Base-by-base conservation (phyloP, 306 rosid species). In the Cicer cuneatum region DNA sequence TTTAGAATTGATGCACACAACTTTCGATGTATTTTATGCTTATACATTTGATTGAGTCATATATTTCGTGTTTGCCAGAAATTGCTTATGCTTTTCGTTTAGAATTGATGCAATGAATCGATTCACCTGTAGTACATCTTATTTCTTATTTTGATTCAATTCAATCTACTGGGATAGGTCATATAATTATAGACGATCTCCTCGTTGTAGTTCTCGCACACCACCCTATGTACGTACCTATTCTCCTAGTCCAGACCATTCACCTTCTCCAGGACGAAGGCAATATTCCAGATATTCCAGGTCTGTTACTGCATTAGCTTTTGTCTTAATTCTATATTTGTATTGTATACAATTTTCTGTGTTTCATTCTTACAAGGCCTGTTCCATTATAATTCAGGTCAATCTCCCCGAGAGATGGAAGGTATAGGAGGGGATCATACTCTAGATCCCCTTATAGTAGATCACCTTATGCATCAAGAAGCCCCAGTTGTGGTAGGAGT, bases 391-490 rank as follows among this genome's bases (percentile, higher is more conserved):
- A 38, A 59, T 57, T 29, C 80, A 89, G 93, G 86, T 90, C 98
- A 7, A 83, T 90, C 61, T 93, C 97, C 13, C 95, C 91, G 3
- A 78, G 89, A 45, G 81, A 56, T 35, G 51, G 57, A 58, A 86
- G 79, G 65, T 87, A 83, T 56, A 70, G 86, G 74, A 82, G 76
- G 8, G 79, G 56, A 37, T 90, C 90, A 5, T 80, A 86, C 89
- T 85, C 92, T 6, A 73, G 89, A 71, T 87, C 96, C 7, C 87
- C 93, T 62, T 85, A 72, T 79, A 53, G 59, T 79, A 53, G 59
- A 72, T 88, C 96, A 11, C 88, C 93, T 59, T 85, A 73, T 81
- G 73, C 45, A 42, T 84, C 96, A 8, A 80, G 87, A 82, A 80
- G 88, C 82, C 80, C 29, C 5, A 76, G 86, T 60, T 69, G 57